A percentile compares a stretch with the other conserved stretches of the same genome.
phyloP scores from a whole-genome alignment of 83 land plant genomes.

The Larix sibirica region DNA sequence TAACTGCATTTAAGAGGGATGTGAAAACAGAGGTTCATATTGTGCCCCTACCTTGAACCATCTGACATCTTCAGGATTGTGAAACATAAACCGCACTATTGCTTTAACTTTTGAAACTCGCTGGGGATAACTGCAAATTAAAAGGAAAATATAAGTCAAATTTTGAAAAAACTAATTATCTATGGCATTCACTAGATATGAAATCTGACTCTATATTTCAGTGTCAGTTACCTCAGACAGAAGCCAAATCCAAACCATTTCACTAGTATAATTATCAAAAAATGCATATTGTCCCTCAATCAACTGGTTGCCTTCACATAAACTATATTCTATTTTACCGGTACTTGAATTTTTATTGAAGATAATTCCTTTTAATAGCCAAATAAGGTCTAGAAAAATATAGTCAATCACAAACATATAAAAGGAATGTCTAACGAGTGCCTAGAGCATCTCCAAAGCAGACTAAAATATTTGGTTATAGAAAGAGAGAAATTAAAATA shows the following conservation, averaged over 20 bases:
- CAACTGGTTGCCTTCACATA: background rate
- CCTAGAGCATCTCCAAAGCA: background rate
- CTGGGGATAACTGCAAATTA: slow-evolving; percentile 75
- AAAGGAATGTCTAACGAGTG: background rate
- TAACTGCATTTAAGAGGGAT: background rate
- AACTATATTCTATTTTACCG: background rate
- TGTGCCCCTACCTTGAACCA: slow-evolving; percentile 81
- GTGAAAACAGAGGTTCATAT: background rate
- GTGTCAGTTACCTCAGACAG: background rate
- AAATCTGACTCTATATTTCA: background rate
- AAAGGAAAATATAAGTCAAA: background rate
- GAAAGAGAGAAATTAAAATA: background rate
- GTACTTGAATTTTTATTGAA: background rate
- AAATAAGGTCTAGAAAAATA: background rate
- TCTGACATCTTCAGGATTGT: slow-evolving; percentile 93
- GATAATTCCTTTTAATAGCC: background rate
- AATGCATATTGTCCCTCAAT: background rate
- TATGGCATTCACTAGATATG: background rate
- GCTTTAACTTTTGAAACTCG: slow-evolving; percentile 86
- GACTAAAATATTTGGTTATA: background rate
- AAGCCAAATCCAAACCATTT: background rate
- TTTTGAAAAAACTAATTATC: background rate
- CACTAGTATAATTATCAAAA: background rate
- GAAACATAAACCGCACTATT: slow-evolving; percentile 89
- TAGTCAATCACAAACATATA: background rate